Evolutionary conservation across 768 basidiomycete genomes (phyloP).

Genomic region (Tricholoma bakamatsutake): DNA sequence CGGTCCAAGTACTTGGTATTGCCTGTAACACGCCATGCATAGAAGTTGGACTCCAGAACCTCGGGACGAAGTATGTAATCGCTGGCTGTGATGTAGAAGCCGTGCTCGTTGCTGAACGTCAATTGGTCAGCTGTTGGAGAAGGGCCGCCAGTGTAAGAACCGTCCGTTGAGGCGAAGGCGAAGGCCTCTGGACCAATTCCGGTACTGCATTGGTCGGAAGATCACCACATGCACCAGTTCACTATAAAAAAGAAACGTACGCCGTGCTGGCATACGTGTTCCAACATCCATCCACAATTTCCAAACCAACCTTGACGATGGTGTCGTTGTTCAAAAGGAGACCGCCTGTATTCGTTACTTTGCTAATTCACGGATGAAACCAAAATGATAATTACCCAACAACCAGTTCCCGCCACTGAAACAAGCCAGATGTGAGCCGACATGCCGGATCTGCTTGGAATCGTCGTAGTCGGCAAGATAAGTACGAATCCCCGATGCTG

Average conservation of each 20-base stretch:
- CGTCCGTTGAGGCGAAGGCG: slow-evolving; percentile 54
- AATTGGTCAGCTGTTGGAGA: slow-evolving; percentile 32
- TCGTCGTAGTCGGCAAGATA: slow-evolving; percentile 63
- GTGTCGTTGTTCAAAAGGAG: slow-evolving; percentile 61
- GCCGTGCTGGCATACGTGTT: slow-evolving; percentile 70
- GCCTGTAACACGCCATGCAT: slow-evolving; percentile 71
- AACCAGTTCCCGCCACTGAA: slow-evolving; percentile 76
- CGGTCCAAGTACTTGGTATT: slow-evolving; percentile 61
- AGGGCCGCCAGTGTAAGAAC: slow-evolving; percentile 47
- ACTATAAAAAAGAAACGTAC: slow-evolving; percentile 32
- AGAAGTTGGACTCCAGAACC: slow-evolving; percentile 77
- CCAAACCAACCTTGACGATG: slow-evolving; percentile 51
- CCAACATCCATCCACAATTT: slow-evolving; percentile 69
- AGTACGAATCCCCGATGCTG: too few species aligned
- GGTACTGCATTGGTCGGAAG: slow-evolving; percentile 36
- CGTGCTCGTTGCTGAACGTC: slow-evolving; percentile 52
- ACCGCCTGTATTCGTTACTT: slow-evolving; percentile 42
- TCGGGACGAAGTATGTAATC: slow-evolving; percentile 69
- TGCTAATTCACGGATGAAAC: not conserved
- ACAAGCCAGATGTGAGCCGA: slow-evolving; percentile 70
- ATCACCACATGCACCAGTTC: not conserved
- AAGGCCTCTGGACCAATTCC: slow-evolving; percentile 75
- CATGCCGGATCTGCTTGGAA: slow-evolving; percentile 39
- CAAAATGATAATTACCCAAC: slow-evolving; percentile 35
- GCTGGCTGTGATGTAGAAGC: slow-evolving; percentile 52